Conservation (phyloP, 148 eudicot genomes). For the Bassia scoparia region DNA sequence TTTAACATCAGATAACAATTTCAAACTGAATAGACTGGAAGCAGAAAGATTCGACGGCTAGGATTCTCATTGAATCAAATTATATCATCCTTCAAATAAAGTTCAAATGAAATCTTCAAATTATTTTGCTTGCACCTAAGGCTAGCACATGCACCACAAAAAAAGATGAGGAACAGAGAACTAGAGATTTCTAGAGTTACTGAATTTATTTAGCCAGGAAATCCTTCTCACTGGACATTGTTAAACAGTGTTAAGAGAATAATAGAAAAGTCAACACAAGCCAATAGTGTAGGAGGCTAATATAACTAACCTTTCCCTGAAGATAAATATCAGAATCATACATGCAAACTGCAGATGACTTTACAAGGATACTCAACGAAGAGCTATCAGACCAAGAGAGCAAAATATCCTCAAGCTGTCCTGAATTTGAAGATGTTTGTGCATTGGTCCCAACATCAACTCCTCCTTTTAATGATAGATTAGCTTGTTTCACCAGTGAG, state of each 20-base stretch:
- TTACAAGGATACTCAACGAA: conserved; percentile 47
- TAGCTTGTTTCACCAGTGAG: conserved; percentile 34
- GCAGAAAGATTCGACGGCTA: too few relatives aligned
- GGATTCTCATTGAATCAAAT: too few relatives aligned
- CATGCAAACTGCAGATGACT: conserved; percentile 51
- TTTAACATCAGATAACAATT: too few relatives aligned
- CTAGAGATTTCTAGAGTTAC: too few relatives aligned
- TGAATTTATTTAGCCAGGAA: too few relatives aligned
- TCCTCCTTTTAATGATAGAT: conserved; percentile 32
- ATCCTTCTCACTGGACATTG: too few relatives aligned
- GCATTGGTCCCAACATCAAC: conserved; percentile 25
- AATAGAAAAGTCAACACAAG: not conserved
- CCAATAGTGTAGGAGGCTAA: not conserved
- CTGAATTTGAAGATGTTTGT: conserved; percentile 32
- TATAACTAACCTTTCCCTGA: conserved; percentile 32
- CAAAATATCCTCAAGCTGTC: conserved; percentile 45
- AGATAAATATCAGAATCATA: conserved; percentile 42
- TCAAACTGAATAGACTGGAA: too few relatives aligned
- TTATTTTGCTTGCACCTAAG: too few relatives aligned
- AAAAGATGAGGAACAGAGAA: not conserved
- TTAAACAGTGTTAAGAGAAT: not conserved
- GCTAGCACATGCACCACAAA: not conserved
- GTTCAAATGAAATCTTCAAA: too few relatives aligned
- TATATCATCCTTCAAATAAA: too few relatives aligned
- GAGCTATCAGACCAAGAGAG: conserved; percentile 54